Base-by-base conservation (phyloP, 1,284 basidiomycete species). In the Leccinum fallax region DNA sequence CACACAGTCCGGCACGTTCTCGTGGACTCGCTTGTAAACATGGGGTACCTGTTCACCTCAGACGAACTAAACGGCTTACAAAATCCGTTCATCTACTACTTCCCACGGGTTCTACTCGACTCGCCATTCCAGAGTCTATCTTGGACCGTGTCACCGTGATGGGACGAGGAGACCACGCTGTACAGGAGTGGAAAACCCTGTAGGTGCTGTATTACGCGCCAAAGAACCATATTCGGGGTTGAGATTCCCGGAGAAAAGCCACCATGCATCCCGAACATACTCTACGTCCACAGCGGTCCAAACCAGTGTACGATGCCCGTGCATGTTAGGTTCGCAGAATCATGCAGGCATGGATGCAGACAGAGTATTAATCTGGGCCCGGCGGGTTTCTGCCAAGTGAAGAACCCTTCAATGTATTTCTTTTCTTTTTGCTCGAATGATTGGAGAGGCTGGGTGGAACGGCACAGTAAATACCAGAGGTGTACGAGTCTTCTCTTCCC, bases 31-130 rank as follows among this genome's bases (percentile, higher is more conserved):
- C 30, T 30, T 9, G 8, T 30, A 30, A 30, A 30, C 30, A 9
- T 1, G 30, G 9, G 30, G 30, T 7, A 9, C 30, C 30, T 34
- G 11, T 93, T 88, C 76, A 84, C 86, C 19, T 84, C 79, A 49
- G 91, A 94, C 67, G 77, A 79, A 55, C 83, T 85, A 0, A 71
- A 72, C 9, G 72, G 72, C 6, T 93, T 81, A 69, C 80, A 84
- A 58, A 92, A 93, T 67, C 89, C 89, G 0, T 92, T 85, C 80
- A 79, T 73, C 21, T 21, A 21, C 46, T 87, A 84, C 71, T 70
- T 67, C 28, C 68, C 69, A 68, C 67, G 1, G 63, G 77, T 1
- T 64, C 78, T 26, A 60, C 85, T 2, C 61, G 49, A 26, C 71
- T 71, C 13, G 74, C 88, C 2, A 78, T 92, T 8, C 65, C 78